A percentile compares a stretch with the other conserved stretches of the same genome.
Evolutionary conservation across 2,329 filamentous ascomycete genomes (phyloP).

Genomic region (Trichoderma semiorbis): DNA sequence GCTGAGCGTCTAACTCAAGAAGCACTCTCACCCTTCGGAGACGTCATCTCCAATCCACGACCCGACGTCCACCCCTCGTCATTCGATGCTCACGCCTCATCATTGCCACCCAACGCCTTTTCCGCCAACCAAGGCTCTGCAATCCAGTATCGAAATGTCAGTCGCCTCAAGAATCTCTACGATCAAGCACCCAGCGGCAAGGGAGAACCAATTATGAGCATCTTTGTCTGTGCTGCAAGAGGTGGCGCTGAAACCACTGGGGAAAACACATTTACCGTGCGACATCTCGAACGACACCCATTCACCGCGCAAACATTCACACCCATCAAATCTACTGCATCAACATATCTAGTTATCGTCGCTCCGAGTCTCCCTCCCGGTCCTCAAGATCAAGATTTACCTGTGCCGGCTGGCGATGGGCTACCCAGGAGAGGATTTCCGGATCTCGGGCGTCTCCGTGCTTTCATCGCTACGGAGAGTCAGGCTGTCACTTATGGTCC

Average conservation of each 20-base stretch:
- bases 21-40: conserved; percentile 76
- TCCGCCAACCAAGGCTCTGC: conserved; percentile 83
- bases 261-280: conserved; percentile 52
- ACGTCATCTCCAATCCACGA: conserved; percentile 73
- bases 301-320: conserved; percentile 93
- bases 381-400: conserved; percentile 25
- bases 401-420: conserved; percentile 30
- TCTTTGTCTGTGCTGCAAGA: conserved; percentile 72
- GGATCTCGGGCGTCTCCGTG: conserved; percentile 65
- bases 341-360: conserved; percentile 78
- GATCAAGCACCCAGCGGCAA: conserved; percentile 55
- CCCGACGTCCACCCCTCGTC: conserved; percentile 51
- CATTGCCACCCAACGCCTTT: conserved; percentile 47
- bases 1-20: conserved; percentile 64
- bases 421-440: conserved; percentile 64
- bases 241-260: conserved; percentile 19
- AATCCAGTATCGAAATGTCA: conserved; percentile 79
- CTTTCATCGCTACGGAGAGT: conserved; percentile 72
- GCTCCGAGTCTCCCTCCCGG: conserved; percentile 66
- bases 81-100: conserved; percentile 38
- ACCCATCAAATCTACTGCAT: conserved; percentile 57
- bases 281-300: conserved; percentile 83
- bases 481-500: conserved; percentile 91
- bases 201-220: conserved; percentile 66
- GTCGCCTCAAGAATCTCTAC: conserved; percentile 70